A percentile compares a stretch with the other conserved stretches of the same genome.
Conservation (phyloP, 805 yeast genomes). For the Candida silvatica region DNA sequence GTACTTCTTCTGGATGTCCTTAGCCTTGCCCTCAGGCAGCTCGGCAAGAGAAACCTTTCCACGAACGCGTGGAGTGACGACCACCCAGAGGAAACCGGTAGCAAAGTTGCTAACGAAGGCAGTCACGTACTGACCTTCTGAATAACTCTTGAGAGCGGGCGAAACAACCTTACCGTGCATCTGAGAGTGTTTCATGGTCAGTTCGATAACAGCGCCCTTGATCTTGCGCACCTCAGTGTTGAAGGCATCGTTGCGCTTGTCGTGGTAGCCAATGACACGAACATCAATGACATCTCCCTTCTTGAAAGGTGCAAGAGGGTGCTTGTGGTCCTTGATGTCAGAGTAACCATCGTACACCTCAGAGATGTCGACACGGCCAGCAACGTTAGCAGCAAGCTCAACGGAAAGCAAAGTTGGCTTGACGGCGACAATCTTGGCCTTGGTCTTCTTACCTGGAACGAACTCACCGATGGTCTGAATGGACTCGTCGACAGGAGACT, state of each 20-base stretch:
- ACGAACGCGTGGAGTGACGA: conserved; percentile 56
- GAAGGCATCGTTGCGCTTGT: conserved; percentile 58
- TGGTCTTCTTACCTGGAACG: conserved; percentile 51
- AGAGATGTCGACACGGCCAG: conserved; percentile 72
- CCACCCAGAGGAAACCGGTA: conserved; percentile 57
- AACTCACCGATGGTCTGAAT: conserved; percentile 42
- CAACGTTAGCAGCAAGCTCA: conserved; percentile 64
- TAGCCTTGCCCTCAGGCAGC: conserved; percentile 40
- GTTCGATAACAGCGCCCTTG: conserved; percentile 52
- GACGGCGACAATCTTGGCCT: conserved; percentile 51
- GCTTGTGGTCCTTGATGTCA: conserved; percentile 47
- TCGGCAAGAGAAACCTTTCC: conserved; percentile 65
- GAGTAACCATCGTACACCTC: conserved; percentile 49
- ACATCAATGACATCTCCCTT: conserved; percentile 52
- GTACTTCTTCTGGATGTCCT: conserved; percentile 43
- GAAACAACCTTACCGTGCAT: conserved; percentile 31
- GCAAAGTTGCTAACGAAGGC: conserved; percentile 62
- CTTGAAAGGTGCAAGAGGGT: conserved; percentile 53
- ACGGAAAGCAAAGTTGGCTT: conserved; percentile 72
- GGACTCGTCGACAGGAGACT: conserved; percentile 54
- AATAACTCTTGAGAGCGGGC: conserved; percentile 32
- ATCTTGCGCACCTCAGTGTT: conserved; percentile 55
- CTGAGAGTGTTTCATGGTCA: conserved; percentile 27
- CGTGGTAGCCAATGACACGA: conserved; percentile 70
- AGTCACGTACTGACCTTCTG: conserved; percentile 39